phyloP scores from a whole-genome alignment of 371 early-diverging fungal genomes.

The Cokeromyces recurvatus region DNA sequence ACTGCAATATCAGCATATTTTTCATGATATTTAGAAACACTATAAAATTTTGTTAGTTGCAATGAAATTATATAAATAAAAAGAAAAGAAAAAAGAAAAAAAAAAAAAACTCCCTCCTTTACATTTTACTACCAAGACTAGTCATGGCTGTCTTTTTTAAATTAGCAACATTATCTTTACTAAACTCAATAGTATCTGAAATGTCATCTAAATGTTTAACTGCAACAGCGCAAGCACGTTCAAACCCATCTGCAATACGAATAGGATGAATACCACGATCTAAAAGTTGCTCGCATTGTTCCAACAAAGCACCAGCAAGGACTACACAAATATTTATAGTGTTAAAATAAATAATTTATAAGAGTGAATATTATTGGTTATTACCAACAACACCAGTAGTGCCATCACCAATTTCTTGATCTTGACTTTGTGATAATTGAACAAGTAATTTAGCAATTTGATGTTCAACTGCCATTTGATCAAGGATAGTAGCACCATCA shows the following conservation, averaged over 20 bases:
- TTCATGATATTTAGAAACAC: conserved; percentile 96
- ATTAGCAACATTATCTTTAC: conserved; percentile 76
- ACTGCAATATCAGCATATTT: conserved; percentile 97
- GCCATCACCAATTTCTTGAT: conserved; percentile 99
- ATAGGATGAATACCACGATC: conserved; percentile 99
- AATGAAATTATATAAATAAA: not conserved
- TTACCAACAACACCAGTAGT: conserved; percentile 99
- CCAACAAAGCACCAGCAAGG: conserved; percentile 97
- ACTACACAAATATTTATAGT: conserved; percentile 54
- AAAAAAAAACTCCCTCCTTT: conserved; percentile 17
- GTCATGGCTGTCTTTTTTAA: conserved; percentile 98
- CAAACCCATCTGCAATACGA: conserved; percentile 98
- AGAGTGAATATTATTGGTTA: conserved; percentile 18
- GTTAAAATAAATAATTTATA: too few species aligned
- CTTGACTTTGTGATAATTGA: conserved; percentile 97
- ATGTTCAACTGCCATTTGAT: conserved; percentile 98
- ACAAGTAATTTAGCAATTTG: conserved; percentile 98
- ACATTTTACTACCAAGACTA: conserved; percentile 98
- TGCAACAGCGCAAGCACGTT: conserved; percentile 93
- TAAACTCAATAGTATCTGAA: conserved; percentile 88
- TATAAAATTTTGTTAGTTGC: conserved; percentile 14
- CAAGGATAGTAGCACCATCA: conserved; percentile 99
- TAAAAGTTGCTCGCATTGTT: conserved; percentile 94
- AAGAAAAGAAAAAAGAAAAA: too few species aligned
- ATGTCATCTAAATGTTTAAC: conserved; percentile 88